Percentiles rank a stretch among this genome's conserved stretches.
phyloP scores from a whole-genome alignment of 2,329 filamentous ascomycete genomes.

The Helotiales sp. region DNA sequence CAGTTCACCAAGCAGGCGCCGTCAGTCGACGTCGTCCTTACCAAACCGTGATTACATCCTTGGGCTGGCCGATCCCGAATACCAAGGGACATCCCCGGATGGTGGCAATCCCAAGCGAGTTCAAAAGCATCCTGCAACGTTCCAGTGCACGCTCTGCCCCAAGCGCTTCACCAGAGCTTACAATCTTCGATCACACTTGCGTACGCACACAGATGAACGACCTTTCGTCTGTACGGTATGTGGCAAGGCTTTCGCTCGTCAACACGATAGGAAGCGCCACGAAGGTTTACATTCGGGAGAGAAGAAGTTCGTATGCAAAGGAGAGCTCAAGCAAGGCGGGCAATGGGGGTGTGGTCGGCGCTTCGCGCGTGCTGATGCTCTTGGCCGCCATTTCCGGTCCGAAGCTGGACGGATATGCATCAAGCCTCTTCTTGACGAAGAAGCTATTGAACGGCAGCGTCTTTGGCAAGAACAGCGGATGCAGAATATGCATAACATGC shows the following conservation, averaged over 20 bases:
- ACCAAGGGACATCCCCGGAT: constrained; percentile 65
- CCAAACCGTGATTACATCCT: constrained; percentile 76
- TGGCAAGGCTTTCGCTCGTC: constrained; percentile 93
- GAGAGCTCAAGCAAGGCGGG: constrained; percentile 77
- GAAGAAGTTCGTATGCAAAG: constrained; percentile 98
- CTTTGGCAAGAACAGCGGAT: constrained; percentile 72
- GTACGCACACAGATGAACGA: constrained; percentile 95
- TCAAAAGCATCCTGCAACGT: constrained; percentile 96
- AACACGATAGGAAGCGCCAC: constrained; percentile 96
- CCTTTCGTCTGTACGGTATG: constrained; percentile 98
- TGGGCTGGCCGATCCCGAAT: constrained; percentile 84
- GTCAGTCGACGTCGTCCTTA: constrained; percentile 62
- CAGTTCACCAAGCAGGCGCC: constrained; percentile 46
- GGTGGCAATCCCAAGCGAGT: constrained; percentile 70
- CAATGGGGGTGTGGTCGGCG: constrained; percentile 92
- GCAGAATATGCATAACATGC: constrained; percentile 60
- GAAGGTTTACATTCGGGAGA: constrained; percentile 95
- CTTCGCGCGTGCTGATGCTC: constrained; percentile 91
- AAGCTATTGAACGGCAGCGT: constrained; percentile 79
- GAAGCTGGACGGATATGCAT: constrained; percentile 96
- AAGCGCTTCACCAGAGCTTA: constrained; percentile 97
- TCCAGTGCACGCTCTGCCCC: constrained; percentile 89
- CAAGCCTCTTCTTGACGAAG: constrained; percentile 94
- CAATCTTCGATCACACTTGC: constrained; percentile 90
- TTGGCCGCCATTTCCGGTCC: constrained; percentile 91